A percentile compares a stretch with the other conserved stretches of the same genome.
phyloP scores from a whole-genome alignment of 768 basidiomycete genomes.

The Lactarius akahatsu region DNA sequence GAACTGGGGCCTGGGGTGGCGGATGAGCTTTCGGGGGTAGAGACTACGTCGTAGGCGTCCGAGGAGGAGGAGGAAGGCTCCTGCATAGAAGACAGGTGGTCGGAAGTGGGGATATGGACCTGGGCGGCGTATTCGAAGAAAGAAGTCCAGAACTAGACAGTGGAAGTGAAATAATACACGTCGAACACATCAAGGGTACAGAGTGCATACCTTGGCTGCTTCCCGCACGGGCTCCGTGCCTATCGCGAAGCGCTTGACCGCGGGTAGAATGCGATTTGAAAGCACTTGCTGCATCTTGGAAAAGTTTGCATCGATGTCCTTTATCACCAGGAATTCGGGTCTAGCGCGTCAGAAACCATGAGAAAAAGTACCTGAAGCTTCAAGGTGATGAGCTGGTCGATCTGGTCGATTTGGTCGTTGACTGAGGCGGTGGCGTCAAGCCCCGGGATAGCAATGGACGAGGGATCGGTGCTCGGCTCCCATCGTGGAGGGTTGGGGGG shows the following conservation, averaged over 20 bases:
- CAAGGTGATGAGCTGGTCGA: conserved; percentile 92
- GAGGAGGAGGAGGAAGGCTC: conserved; percentile 30
- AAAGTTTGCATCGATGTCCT: conserved; percentile 94
- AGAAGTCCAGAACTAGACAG: conserved; percentile 84
- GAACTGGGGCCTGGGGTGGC: conserved; percentile 24
- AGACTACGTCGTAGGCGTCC: neutral
- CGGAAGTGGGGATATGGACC: conserved; percentile 74
- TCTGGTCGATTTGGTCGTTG: conserved; percentile 87
- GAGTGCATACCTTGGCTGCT: conserved; percentile 68
- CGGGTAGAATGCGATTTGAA: conserved; percentile 76
- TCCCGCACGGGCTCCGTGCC: conserved; percentile 86
- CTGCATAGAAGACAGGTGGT: conserved; percentile 48
- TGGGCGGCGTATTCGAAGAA: conserved; percentile 96
- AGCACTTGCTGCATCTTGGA: conserved; percentile 85
- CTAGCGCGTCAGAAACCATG: conserved; percentile 5
- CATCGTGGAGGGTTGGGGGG: conserved; percentile 65
- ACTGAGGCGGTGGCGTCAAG: conserved; percentile 67
- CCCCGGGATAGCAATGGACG: conserved; percentile 66
- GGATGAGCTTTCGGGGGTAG: conserved; percentile 21
- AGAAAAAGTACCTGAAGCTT: conserved; percentile 68
- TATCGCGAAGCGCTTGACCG: conserved; percentile 86
- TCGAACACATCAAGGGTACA: neutral
- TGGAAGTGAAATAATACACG: neutral
- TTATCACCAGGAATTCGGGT: conserved; percentile 11
- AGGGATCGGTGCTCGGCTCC: conserved; percentile 62